A percentile compares a stretch with the other conserved stretches of the same genome.
Conservation (phyloP, 2,329 filamentous ascomycete species). For the Huntiella decipiens region DNA sequence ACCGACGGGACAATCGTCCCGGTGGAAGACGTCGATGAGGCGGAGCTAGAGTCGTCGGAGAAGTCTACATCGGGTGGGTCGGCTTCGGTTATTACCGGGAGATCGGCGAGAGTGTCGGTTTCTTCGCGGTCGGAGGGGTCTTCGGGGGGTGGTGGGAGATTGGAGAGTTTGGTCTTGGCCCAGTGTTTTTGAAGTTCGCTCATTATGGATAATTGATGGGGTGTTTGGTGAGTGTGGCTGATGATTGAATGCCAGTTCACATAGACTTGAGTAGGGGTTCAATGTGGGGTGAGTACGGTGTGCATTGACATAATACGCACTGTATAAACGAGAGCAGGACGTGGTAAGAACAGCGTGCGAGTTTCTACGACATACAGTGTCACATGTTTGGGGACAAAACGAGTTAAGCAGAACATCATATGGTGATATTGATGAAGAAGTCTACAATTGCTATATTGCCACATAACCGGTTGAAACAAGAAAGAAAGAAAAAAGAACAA, state of each 20-base stretch:
- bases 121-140: neutral
- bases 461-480: neutral
- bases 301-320: neutral
- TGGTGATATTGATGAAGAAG: neutral
- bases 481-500: neutral
- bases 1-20: slow-evolving; percentile 75
- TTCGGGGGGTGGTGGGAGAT: slow-evolving; percentile 20
- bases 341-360: too few relatives aligned
- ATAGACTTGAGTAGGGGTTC: slow-evolving; percentile 4
- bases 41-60: slow-evolving; percentile 43
- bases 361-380: too few relatives aligned
- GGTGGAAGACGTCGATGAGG: slow-evolving; percentile 64
- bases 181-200: slow-evolving; percentile 66
- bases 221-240: neutral
- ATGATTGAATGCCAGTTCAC: neutral
- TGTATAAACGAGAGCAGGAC: too few relatives aligned
- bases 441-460: neutral
- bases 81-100: neutral
- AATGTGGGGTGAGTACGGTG: slow-evolving; percentile 10
- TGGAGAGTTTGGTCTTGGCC: slow-evolving; percentile 53
- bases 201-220: slow-evolving; percentile 29
- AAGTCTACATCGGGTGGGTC: slow-evolving; percentile 11
- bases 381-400: neutral
- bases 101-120: neutral
- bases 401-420: neutral